Evolutionary conservation across 2,329 filamentous ascomycete genomes (phyloP).

Genomic region (Aspergillus phoenicis): DNA sequence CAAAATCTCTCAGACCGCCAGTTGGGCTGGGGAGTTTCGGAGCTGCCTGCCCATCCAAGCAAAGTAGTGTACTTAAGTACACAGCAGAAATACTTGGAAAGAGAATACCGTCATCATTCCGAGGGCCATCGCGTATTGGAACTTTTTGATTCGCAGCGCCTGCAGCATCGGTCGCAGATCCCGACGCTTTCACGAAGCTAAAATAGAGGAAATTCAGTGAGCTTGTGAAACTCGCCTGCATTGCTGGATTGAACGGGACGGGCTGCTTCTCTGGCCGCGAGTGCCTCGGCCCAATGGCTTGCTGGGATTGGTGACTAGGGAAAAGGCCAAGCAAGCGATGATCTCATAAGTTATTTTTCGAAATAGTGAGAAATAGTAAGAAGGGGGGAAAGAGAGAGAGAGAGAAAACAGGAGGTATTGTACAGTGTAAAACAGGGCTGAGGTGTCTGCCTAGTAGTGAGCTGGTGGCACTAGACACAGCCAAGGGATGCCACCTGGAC

Average conservation of each 20-base stretch:
- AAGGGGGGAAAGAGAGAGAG: not conserved
- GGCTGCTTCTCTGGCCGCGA: slow-evolving; percentile 22
- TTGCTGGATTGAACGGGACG: not conserved
- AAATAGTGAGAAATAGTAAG: not conserved
- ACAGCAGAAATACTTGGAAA: not conserved
- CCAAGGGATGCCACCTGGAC: not conserved
- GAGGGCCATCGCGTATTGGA: slow-evolving; percentile 2
- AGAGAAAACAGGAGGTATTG: not conserved
- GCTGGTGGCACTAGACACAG: not conserved
- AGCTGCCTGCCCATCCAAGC: not conserved
- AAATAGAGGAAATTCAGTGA: not conserved
- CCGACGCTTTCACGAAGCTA: not conserved
- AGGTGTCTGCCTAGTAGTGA: not conserved
- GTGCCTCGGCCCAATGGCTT: slow-evolving; percentile 19
- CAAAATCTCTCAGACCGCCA: not conserved
- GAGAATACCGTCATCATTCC: slow-evolving; percentile 12
- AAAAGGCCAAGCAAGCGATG: not conserved
- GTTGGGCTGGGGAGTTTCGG: not conserved
- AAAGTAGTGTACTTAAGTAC: not conserved
- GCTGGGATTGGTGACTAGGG: not conserved
- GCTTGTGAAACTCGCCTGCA: not conserved
- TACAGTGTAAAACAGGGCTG: not conserved
- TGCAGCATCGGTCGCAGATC: slow-evolving; percentile 1
- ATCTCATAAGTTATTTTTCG: slow-evolving; percentile 2
- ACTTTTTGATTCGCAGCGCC: slow-evolving; percentile 5